Percentiles rank a stretch among this genome's conserved stretches.
Conservation (phyloP, 805 yeast species). For the Lachancea cidri region DNA sequence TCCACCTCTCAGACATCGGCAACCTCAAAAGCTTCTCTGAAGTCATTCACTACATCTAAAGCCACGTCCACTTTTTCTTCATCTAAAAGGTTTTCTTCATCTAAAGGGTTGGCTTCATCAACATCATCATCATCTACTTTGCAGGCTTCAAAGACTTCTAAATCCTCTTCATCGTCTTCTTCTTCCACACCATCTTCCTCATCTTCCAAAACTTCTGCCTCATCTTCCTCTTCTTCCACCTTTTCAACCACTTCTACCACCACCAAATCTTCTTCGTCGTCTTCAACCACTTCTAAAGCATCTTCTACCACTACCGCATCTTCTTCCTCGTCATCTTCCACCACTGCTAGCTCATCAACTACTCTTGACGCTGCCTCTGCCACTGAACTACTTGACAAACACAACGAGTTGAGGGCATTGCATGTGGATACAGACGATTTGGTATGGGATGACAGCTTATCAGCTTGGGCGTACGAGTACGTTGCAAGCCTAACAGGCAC, state of each 20-base stretch:
- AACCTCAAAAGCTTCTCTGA: background rate
- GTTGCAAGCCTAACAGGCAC: constrained; percentile 39
- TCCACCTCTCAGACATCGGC: no score
- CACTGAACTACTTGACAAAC: constrained; percentile 39
- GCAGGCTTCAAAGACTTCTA: background rate
- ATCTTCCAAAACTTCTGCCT: constrained; percentile 1
- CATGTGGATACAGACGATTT: constrained; percentile 41
- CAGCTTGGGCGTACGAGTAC: constrained; percentile 45
- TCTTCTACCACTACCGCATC: constrained; percentile 20
- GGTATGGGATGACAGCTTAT: constrained; percentile 45
- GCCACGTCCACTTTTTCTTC: no score
- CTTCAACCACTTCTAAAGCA: constrained; percentile 21
- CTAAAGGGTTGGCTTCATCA: no score
- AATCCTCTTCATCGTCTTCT: background rate
- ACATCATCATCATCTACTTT: background rate
- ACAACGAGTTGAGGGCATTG: constrained; percentile 45
- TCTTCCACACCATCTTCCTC: background rate
- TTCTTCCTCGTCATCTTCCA: constrained; percentile 15
- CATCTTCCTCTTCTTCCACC: constrained; percentile 5
- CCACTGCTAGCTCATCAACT: constrained; percentile 14
- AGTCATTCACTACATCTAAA: no score
- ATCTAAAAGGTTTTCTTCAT: no score
- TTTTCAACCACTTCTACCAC: constrained; percentile 6
- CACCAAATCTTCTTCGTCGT: constrained; percentile 11
- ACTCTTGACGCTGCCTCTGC: constrained; percentile 21